Conservation (phyloP, 352 stramenopile genomes). For the Pythium apleroticum region DNA sequence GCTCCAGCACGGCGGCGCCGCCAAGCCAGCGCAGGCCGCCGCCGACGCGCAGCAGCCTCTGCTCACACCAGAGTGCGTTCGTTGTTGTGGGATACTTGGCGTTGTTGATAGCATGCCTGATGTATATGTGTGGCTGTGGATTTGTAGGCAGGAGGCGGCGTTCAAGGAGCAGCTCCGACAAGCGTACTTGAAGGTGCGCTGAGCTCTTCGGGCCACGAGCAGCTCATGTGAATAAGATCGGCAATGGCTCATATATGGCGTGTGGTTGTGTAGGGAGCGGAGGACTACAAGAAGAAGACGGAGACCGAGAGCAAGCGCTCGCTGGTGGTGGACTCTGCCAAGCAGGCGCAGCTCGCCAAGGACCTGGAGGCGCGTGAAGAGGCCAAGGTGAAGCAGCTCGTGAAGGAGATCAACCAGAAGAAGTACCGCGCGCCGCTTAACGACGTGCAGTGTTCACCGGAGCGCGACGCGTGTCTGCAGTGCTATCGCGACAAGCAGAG, state of each 20-base stretch:
- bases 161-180: slow-evolving; percentile 78
- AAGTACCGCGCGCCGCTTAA: slow-evolving; percentile 80
- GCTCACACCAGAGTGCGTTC: slow-evolving; percentile 50
- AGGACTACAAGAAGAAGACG: slow-evolving; percentile 67
- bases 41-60: slow-evolving; percentile 18
- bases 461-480: slow-evolving; percentile 79
- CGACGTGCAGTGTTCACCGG: slow-evolving; percentile 77
- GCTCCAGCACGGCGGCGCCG: slow-evolving; percentile 26
- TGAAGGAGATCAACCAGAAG: slow-evolving; percentile 80
- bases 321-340: slow-evolving; percentile 24
- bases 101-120: neutral
- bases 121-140: neutral
- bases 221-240: neutral
- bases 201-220: neutral
- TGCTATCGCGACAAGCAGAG: slow-evolving; percentile 85
- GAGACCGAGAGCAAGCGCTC: slow-evolving; percentile 48
- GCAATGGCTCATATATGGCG: neutral
- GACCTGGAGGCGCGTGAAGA: slow-evolving; percentile 70
- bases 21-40: slow-evolving; percentile 19
- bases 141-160: slow-evolving; percentile 48
- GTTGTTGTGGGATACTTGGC: neutral
- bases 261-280: slow-evolving; percentile 40
- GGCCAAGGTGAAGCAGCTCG: slow-evolving; percentile 66
- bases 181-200: slow-evolving; percentile 67
- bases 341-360: slow-evolving; percentile 66